A percentile compares a stretch with the other conserved stretches of the same genome.
Evolutionary conservation across 169 alveolate genomes (phyloP).

Genomic region (Plasmodium inui): DNA sequence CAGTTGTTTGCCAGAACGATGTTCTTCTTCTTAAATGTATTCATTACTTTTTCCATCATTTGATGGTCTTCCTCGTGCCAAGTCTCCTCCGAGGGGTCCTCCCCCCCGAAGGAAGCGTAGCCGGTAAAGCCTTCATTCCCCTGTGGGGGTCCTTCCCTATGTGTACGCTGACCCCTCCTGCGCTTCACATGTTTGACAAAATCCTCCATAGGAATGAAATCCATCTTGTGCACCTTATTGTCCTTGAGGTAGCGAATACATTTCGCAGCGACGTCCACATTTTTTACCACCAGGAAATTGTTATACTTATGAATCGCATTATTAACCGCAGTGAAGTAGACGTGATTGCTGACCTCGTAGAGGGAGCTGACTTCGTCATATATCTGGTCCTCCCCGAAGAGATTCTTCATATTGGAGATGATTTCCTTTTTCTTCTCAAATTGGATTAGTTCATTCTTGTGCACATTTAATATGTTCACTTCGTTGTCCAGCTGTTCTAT

Average conservation of each 20-base stretch:
- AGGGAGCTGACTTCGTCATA: constrained; percentile 80
- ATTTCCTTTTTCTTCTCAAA: constrained; percentile 74
- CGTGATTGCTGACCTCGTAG: constrained; percentile 77
- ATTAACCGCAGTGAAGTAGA: constrained; percentile 78
- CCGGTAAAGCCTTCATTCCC: too few relatives aligned
- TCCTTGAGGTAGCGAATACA: constrained; percentile 76
- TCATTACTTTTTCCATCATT: constrained; percentile 22
- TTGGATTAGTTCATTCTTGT: constrained; percentile 76
- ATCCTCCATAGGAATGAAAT: constrained; percentile 79
- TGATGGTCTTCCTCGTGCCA: neutral
- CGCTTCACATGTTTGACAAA: constrained; percentile 12
- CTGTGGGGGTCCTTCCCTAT: neutral
- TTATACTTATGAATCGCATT: constrained; percentile 78
- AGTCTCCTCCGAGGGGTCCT: neutral
- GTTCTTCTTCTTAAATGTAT: constrained; percentile 30
- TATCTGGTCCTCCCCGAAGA: constrained; percentile 72
- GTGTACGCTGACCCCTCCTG: neutral
- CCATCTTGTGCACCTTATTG: constrained; percentile 77
- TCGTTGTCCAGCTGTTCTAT: constrained; percentile 73
- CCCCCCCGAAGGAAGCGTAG: too few relatives aligned
- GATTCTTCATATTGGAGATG: constrained; percentile 72
- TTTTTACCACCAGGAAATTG: constrained; percentile 76
- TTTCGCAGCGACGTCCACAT: constrained; percentile 58
- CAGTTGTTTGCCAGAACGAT: constrained; percentile 54
- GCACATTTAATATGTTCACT: constrained; percentile 73